Evolutionary conservation across 2,329 filamentous ascomycete species (phyloP).

Genomic region (Lasiodiplodia sp.): DNA sequence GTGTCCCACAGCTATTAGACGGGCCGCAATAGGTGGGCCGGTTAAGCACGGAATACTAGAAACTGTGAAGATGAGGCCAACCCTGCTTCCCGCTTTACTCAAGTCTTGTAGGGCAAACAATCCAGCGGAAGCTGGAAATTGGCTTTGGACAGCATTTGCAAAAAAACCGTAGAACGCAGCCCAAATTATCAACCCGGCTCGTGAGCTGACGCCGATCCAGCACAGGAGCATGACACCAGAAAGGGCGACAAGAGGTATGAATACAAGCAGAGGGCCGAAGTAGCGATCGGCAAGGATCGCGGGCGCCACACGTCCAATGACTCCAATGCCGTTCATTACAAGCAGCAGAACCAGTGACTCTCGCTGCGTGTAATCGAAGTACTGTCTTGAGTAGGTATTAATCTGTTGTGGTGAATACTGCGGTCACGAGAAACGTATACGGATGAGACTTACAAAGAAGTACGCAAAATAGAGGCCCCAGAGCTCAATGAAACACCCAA

Average conservation of each 20-base stretch:
- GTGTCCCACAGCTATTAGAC: neutral
- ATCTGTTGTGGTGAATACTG: neutral
- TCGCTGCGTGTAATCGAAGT: conserved; percentile 55
- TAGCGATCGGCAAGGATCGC: conserved; percentile 48
- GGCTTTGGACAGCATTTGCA: conserved; percentile 40
- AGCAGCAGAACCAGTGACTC: conserved; percentile 12
- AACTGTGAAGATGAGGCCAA: neutral
- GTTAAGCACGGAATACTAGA: conserved; percentile 1
- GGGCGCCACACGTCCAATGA: conserved; percentile 33
- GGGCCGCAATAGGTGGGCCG: neutral
- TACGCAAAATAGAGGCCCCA: conserved; percentile 31
- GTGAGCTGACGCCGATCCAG: conserved; percentile 5
- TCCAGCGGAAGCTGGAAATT: conserved; percentile 39
- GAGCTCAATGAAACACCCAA: conserved; percentile 26
- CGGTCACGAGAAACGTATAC: neutral
- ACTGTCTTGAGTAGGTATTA: conserved; percentile 34
- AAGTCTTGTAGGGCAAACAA: conserved; percentile 1
- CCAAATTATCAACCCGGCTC: neutral
- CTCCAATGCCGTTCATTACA: conserved; percentile 12
- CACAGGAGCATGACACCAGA: conserved; percentile 10
- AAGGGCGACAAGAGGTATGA: neutral
- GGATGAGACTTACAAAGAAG: conserved; percentile 27
- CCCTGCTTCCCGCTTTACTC: conserved; percentile 2
- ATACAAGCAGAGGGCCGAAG: conserved; percentile 28
- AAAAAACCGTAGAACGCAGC: conserved; percentile 21